Percentiles rank a stretch among this genome's conserved stretches.
phyloP scores from a whole-genome alignment of 495 filamentous ascomycete species.

The Pseudoneurospora amorphoporcata region DNA sequence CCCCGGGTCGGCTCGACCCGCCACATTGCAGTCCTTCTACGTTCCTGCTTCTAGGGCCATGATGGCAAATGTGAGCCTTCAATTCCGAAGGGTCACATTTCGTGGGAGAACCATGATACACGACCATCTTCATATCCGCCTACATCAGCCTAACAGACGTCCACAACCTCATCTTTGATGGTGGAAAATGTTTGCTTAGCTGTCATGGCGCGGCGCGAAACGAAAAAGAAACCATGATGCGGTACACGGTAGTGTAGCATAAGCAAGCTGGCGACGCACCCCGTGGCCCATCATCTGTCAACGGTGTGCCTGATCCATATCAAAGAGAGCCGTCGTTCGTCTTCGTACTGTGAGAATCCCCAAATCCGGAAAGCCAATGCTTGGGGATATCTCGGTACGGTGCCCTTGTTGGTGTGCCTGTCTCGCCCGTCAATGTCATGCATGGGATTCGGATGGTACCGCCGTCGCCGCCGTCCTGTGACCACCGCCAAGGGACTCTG shows the following conservation, averaged over 20 bases:
- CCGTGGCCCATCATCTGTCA: neutral
- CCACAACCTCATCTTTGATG: neutral
- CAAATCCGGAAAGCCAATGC: neutral
- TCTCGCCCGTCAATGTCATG: neutral
- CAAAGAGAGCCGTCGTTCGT: neutral
- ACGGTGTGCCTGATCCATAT: neutral
- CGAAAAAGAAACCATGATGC: neutral
- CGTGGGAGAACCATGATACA: neutral
- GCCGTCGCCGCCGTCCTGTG: neutral
- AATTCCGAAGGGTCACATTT: neutral
- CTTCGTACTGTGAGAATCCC: neutral
- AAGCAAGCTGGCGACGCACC: neutral
- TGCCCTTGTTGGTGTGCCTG: neutral
- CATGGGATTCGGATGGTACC: neutral
- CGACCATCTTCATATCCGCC: neutral
- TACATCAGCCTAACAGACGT: neutral
- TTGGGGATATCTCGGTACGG: neutral
- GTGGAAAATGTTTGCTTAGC: neutral
- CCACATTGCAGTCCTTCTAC: neutral
- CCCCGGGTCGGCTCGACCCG: neutral
- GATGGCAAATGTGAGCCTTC: neutral
- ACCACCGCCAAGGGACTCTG: neutral
- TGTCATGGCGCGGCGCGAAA: neutral
- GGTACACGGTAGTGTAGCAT: neutral
- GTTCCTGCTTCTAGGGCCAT: neutral